Evolutionary conservation across 352 stramenopile genomes (phyloP).

Genomic region (Phytophthora tubulina): DNA sequence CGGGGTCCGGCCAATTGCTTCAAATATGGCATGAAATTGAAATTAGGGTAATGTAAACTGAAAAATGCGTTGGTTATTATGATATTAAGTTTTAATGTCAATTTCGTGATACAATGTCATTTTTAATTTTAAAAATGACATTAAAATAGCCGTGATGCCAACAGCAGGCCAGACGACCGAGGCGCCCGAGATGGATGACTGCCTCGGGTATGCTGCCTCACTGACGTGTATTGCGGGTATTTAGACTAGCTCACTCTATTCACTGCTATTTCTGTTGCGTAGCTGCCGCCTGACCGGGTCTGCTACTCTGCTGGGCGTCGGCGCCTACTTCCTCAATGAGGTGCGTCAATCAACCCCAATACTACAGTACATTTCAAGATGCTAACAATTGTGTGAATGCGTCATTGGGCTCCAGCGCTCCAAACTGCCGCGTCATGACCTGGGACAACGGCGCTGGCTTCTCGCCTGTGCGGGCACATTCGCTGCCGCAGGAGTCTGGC

Average conservation of each 20-base stretch:
- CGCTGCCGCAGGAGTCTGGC: slow-evolving; percentile 55
- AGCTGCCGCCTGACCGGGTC: slow-evolving; percentile 72
- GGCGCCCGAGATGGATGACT: slow-evolving; percentile 32
- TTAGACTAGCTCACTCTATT: background rate
- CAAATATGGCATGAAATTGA: too few species aligned
- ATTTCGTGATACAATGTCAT: background rate
- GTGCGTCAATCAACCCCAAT: slow-evolving; percentile 25
- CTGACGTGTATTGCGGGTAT: background rate
- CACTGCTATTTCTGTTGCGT: slow-evolving; percentile 1
- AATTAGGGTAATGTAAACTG: too few species aligned
- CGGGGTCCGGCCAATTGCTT: too few species aligned
- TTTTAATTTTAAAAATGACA: background rate
- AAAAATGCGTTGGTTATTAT: too few species aligned
- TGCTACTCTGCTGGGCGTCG: slow-evolving; percentile 59
- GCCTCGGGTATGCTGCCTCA: slow-evolving; percentile 39
- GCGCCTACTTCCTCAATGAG: slow-evolving; percentile 68
- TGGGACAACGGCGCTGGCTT: slow-evolving; percentile 68
- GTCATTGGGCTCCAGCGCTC: slow-evolving; percentile 31
- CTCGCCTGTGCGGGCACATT: slow-evolving; percentile 62
- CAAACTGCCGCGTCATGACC: slow-evolving; percentile 53
- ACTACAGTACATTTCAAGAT: background rate
- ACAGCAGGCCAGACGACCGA: background rate
- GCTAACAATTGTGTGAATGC: background rate
- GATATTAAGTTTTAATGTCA: too few species aligned
- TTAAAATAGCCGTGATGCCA: too few species aligned